phyloP scores from a whole-genome alignment of 345 rosid genomes.

The Populus ilicifolia region DNA sequence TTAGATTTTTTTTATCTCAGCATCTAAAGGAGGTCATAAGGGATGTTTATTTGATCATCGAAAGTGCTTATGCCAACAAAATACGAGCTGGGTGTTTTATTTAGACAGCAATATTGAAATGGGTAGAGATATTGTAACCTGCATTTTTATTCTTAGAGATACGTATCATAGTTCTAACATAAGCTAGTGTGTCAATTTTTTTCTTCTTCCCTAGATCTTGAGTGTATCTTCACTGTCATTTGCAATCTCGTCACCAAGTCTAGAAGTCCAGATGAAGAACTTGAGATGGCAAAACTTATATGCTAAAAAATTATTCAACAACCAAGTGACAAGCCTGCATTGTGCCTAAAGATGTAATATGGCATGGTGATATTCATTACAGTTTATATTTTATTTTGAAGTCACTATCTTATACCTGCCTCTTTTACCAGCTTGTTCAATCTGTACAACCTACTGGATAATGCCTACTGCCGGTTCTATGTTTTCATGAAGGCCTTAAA shows the following conservation, averaged over 20 bases:
- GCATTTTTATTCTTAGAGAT: not conserved
- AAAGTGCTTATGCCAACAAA: not conserved
- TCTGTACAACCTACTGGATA: conserved; percentile 80
- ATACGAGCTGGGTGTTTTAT: not conserved
- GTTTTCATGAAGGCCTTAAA: conserved; percentile 75
- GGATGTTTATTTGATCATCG: not conserved
- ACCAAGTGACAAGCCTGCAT: conserved; percentile 75
- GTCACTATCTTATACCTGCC: conserved; percentile 16
- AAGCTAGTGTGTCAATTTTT: not conserved
- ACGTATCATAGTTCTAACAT: not conserved
- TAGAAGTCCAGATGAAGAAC: conserved; percentile 56
- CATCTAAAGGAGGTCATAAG: too few relatives aligned
- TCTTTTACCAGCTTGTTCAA: conserved; percentile 72
- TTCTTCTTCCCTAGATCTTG: conserved; percentile 59
- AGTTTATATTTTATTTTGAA: not conserved
- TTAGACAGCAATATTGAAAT: not conserved
- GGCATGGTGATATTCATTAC: not conserved
- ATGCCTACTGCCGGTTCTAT: conserved; percentile 58
- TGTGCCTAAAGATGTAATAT: conserved; percentile 85
- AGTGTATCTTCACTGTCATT: conserved; percentile 90
- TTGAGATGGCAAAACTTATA: conserved; percentile 69
- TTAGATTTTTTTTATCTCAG: too few relatives aligned
- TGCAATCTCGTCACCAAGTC: conserved; percentile 76
- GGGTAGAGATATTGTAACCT: not conserved
- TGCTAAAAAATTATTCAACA: conserved; percentile 74